These are phyloP conservation scores for Teunomyces stri DNA, from an alignment of 805 yeast species.

Conservation along the genomic window DNA sequence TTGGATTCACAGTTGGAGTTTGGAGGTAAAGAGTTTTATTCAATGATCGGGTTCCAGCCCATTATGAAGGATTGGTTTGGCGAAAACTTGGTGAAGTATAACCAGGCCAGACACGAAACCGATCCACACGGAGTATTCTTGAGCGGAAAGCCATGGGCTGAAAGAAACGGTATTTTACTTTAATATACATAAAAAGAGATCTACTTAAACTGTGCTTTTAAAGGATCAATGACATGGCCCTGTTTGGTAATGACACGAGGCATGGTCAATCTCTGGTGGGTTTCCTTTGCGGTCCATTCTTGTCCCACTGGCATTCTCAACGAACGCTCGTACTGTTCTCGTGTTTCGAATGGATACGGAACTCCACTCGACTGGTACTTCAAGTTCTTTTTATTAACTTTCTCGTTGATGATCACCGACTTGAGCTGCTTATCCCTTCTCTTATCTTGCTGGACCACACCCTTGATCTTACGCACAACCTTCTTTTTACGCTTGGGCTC, in stretches of 20 bases:
- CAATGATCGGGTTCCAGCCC: constrained; percentile 76
- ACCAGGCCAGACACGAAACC: constrained; percentile 57
- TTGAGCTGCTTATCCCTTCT: constrained; percentile 75
- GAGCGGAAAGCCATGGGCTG: constrained; percentile 76
- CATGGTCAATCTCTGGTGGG: constrained; percentile 85
- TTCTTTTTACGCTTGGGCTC: constrained; percentile 52
- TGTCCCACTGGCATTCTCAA: constrained; percentile 95
- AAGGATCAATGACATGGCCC: constrained; percentile 87
- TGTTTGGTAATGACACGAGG: constrained; percentile 85
- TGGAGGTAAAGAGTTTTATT: constrained; percentile 53
- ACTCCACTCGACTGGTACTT: constrained; percentile 88
- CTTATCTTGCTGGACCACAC: constrained; percentile 67
- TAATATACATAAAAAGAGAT: background rate
- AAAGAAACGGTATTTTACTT: constrained; percentile 66
- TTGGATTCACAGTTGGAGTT: constrained; percentile 37
- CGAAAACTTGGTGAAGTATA: constrained; percentile 58
- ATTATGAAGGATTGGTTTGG: constrained; percentile 80
- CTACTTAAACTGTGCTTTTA: constrained; percentile 77
- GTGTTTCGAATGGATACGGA: constrained; percentile 90
- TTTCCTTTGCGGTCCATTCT: constrained; percentile 88
- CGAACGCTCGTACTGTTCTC: constrained; percentile 93
- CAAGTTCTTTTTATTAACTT: constrained; percentile 74
- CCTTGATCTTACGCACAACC: constrained; percentile 68
- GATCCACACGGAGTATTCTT: constrained; percentile 85
- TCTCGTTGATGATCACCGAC: constrained; percentile 87